Evolutionary conservation across 225 moss, liverwort and hornwort genomes (phyloP), one percentile per base, ranked within the genome.

Genomic region (Bryum argenteum): DNA sequence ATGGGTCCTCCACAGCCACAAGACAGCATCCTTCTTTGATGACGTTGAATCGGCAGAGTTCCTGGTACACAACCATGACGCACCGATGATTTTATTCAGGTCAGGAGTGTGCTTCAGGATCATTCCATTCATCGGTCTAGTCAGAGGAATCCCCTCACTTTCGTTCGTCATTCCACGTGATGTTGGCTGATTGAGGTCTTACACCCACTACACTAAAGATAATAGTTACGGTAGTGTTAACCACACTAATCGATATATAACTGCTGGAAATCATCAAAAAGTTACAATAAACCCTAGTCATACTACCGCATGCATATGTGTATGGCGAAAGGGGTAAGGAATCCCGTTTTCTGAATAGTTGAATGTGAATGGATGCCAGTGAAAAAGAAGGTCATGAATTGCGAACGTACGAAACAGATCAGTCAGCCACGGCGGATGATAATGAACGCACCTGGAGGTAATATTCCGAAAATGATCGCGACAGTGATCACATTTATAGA

Each of bases 1-100:
- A 72, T 96, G 96, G 11, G 89, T 90, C 58, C 77, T 91, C 96
- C 96, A 96, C 45, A 96, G 87, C 96, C 96, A 96, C 69, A 96
- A 71, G 40, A 89, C 84, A 61, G 89, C 79, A 54, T 85, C 84
- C 48, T 85, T 89, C 57, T 84, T 84, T 20, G 87, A 79, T 17
- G 77, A 81, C 47, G 86, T 71, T 42, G 79, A 71, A 22, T 83
- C 84, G 10, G 75, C 77, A 19, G 79, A 75, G 55, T 84, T 89
- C 83, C 80, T 75, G 81, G 44, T 12, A 28, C 39, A 71, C 54
- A 75, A 33, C 5, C 54, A 67, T 22, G 63, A n/a, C 66, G 56
- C 10, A 22, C 23, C 43, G 44, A 48, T 17, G 15, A 48, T 17
- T 6, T 2, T 28, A 14, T 42, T 23, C 53, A 53, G 11, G 17